A percentile compares a stretch with the other conserved stretches of the same genome.
Evolutionary conservation across 176 grass and related monocot species (phyloP).

Genomic region (Dendrocalamus sinicus): DNA sequence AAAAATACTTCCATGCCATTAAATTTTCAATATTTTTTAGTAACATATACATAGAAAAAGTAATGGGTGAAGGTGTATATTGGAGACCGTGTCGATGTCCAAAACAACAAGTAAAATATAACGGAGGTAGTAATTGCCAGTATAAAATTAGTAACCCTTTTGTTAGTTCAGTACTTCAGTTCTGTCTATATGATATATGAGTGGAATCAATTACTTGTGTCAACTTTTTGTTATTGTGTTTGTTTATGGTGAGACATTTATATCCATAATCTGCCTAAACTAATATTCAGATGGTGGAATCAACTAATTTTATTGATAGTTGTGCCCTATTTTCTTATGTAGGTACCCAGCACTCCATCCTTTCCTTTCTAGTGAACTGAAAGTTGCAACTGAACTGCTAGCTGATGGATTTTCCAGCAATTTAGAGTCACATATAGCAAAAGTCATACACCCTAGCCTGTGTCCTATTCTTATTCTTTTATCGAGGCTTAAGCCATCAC

Average conservation of each 20-base stretch:
- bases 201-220: neutral
- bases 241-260: slow-evolving; percentile 37
- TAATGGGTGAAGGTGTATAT: no score
- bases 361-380: slow-evolving; percentile 79
- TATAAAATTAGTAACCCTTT: slow-evolving; percentile 28
- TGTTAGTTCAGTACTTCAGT: slow-evolving; percentile 15
- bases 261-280: slow-evolving; percentile 9
- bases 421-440: slow-evolving; percentile 71
- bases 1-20: no score
- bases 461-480: slow-evolving; percentile 98
- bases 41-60: no score
- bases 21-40: no score
- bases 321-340: slow-evolving; percentile 48
- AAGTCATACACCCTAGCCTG: slow-evolving; percentile 91
- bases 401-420: slow-evolving; percentile 52
- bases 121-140: neutral
- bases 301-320: slow-evolving; percentile 21
- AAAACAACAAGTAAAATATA: no score
- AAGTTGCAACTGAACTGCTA: slow-evolving; percentile 72
- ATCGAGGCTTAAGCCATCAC: slow-evolving; percentile 86
- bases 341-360: slow-evolving; percentile 95
- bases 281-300: neutral
- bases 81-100: no score
- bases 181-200: slow-evolving; percentile 26
- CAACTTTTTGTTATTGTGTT: slow-evolving; percentile 9